Percentiles rank a stretch among this genome's conserved stretches.
Evolutionary conservation across 2,329 filamentous ascomycete genomes (phyloP).

Genomic region (Raffaelea ambrosiae): DNA sequence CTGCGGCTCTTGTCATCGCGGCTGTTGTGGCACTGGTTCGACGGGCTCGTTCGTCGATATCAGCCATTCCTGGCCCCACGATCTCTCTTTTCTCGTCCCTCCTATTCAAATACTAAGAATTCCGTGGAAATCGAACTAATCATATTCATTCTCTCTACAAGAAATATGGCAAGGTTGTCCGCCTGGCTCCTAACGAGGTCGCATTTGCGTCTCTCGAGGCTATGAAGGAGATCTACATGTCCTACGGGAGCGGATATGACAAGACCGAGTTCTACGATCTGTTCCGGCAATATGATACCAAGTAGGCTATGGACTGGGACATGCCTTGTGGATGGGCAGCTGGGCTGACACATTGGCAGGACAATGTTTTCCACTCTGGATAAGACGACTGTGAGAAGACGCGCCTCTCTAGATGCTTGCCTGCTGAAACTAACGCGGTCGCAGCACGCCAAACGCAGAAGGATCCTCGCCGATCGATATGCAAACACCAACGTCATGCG

Average conservation of each 20-base stretch:
- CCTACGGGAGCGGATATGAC: slow-evolving; percentile 53
- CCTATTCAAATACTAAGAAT: slow-evolving; percentile 46
- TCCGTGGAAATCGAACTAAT: slow-evolving; percentile 39
- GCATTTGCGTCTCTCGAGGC: slow-evolving; percentile 48
- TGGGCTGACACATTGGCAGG: slow-evolving; percentile 18
- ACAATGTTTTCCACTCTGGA: slow-evolving; percentile 53
- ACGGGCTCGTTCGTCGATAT: slow-evolving; percentile 24
- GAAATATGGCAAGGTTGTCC: slow-evolving; percentile 46
- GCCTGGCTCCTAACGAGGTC: slow-evolving; percentile 49
- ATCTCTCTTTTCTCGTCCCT: slow-evolving; percentile 40
- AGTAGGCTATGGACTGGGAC: neutral
- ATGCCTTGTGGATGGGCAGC: neutral
- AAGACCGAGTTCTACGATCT: slow-evolving; percentile 57
- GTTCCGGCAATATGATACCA: slow-evolving; percentile 45
- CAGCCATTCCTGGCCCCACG: slow-evolving; percentile 38
- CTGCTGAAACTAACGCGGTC: neutral
- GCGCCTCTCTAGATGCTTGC: no score
- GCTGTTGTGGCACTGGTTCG: neutral
- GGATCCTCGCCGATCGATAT: slow-evolving; percentile 56
- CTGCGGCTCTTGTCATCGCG: slow-evolving; percentile 1
- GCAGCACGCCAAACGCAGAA: slow-evolving; percentile 54
- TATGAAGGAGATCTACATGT: slow-evolving; percentile 55
- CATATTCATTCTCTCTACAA: slow-evolving; percentile 49
- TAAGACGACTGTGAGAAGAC: slow-evolving; percentile 41
- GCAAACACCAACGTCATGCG: slow-evolving; percentile 59